Conservation (phyloP, 2,329 filamentous ascomycete genomes). For the Saccharata proteae region DNA sequence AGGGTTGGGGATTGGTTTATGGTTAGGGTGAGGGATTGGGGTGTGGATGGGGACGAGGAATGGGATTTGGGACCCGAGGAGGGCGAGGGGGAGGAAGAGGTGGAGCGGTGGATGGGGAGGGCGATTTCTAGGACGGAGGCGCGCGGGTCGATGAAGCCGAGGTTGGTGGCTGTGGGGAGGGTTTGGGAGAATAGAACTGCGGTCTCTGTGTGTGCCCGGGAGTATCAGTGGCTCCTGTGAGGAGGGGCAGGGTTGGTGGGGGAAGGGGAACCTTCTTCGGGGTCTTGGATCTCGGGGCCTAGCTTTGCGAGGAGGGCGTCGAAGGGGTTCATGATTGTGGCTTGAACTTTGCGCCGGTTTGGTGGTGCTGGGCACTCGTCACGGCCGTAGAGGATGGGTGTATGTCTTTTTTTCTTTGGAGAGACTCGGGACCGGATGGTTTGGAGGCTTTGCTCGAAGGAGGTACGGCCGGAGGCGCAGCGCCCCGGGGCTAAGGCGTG, state of each 20-base stretch:
- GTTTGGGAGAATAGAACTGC: slow-evolving; percentile 74
- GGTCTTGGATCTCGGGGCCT: slow-evolving; percentile 41
- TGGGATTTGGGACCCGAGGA: slow-evolving; percentile 54
- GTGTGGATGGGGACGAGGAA: slow-evolving; percentile 70
- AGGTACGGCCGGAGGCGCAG: no score
- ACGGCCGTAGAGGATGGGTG: no score
- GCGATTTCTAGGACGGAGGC: slow-evolving; percentile 5
- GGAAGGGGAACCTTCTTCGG: slow-evolving; percentile 44
- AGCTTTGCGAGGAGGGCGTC: slow-evolving; percentile 28
- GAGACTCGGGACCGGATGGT: no score
- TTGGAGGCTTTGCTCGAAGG: no score
- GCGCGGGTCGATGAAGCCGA: slow-evolving; percentile 8
- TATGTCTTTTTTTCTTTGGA: no score
- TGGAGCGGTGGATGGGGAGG: slow-evolving; percentile 73
- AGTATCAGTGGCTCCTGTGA: slow-evolving; percentile 4
- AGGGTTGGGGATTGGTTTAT: slow-evolving; percentile 77
- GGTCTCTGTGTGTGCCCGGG: slow-evolving; percentile 48
- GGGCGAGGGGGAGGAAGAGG: slow-evolving; percentile 64
- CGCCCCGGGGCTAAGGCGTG: no score
- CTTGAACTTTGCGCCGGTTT: no score
- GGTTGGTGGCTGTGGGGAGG: slow-evolving; percentile 54
- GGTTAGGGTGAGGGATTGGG: slow-evolving; percentile 57
- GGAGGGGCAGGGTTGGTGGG: background rate
- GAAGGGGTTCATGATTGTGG: no score
- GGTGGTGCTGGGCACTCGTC: no score